Base-by-base conservation (phyloP, 345 rosid genomes). In the Punica granatum region DNA sequence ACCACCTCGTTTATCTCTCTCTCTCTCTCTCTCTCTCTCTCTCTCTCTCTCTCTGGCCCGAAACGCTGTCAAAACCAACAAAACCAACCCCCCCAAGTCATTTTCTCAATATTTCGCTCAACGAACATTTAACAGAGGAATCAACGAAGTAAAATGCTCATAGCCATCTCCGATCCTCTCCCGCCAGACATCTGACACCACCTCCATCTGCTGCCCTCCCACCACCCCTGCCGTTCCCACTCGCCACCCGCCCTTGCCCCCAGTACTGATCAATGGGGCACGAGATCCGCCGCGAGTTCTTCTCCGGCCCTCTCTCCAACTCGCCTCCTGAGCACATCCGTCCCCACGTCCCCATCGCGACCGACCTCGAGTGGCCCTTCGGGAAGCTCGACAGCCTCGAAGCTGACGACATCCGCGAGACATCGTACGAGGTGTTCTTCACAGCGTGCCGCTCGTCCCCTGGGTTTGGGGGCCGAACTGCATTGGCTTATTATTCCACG, bases 401-500 rank as follows among this genome's bases (percentile, higher is more conserved):
- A 4, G 56, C 71, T 3, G 87, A 91, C 11, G 96, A 91, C 53
- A 76, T 94, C 68, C 84, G 97, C 4, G 96, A 89, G 70, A 80
- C 90, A 0, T 92, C 99, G 39, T 94, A 94, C 34, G 97, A 91
- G 78, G 81, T 94, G 23, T 91, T 94, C 75, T 88, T 94, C 83
- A 89, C 90, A 3, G 73, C 97, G 15, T 94, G 99, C 61, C 76
- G 99, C 7, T 88, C 96, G 1, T 86, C 92, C 19, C 96, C 97
- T 0, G 90, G 96, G 3, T 93, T 90, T 18, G 92, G 96, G 23
- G 98, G 92, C 8, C 76, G 87, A 61, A 84, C 85, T 30, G 82
- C 89, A n/a, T 73, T 88, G 62, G 81, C 76, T 26, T 93, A 84
- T 66, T 85, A 87, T 70, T 81, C 96, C 5, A 21, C 82, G 68